These are phyloP conservation scores for Fusarium proliferatum DNA, from an alignment of 2,329 filamentous ascomycete genomes.

Conservation along the genomic window DNA sequence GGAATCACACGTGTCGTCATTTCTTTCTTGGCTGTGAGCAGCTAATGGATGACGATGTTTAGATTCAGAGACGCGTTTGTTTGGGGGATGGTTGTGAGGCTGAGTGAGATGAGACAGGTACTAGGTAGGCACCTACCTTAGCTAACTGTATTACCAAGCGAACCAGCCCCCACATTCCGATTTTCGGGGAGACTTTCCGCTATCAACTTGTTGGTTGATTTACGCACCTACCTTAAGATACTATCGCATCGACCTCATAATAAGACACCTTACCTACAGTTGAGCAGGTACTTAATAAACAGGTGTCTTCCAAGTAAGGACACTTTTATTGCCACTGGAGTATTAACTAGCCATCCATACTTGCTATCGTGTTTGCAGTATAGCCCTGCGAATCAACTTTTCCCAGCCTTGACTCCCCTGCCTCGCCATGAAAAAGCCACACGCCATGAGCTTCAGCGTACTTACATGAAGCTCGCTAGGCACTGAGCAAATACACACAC, in stretches of 20 bases:
- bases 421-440: not conserved
- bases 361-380: not conserved
- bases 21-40: not conserved
- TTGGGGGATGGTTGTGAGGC: conserved; percentile 1
- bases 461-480: not conserved
- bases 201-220: not conserved
- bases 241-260: not conserved
- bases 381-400: not conserved
- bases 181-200: not conserved
- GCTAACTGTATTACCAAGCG: conserved; percentile 3
- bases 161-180: conserved; percentile 11
- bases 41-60: conserved; percentile 7
- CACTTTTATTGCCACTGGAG: not conserved
- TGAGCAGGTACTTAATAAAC: not conserved
- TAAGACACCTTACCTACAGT: not conserved
- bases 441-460: not conserved
- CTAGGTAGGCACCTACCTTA: not conserved
- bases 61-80: not conserved
- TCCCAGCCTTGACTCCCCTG: not conserved
- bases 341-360: not conserved
- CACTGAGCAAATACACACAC: not conserved
- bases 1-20: conserved; percentile 46
- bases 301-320: not conserved
- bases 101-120: not conserved
- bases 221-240: not conserved